Percentiles rank a stretch among this genome's conserved stretches.
Evolutionary conservation across 2,329 filamentous ascomycete genomes (phyloP).

Genomic region (Penicillium verrucosum): DNA sequence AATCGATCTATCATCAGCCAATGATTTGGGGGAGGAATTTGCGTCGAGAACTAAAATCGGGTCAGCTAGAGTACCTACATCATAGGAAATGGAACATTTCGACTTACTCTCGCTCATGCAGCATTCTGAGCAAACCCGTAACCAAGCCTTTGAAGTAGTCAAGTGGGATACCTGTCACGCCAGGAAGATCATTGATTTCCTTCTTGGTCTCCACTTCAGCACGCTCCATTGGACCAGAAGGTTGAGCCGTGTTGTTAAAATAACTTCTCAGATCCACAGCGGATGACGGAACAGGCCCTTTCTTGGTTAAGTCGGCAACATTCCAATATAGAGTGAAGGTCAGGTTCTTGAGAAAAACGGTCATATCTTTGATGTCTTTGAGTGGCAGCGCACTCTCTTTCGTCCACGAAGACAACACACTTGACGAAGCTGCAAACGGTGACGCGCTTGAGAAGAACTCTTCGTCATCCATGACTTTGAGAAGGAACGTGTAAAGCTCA

Average conservation of each 20-base stretch:
- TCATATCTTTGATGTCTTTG: slow-evolving; percentile 68
- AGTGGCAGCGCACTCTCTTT: slow-evolving; percentile 67
- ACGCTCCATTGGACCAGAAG: slow-evolving; percentile 19
- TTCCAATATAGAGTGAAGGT: slow-evolving; percentile 88
- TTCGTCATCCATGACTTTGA: slow-evolving; percentile 92
- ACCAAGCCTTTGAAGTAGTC: slow-evolving; percentile 75
- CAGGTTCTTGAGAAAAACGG: slow-evolving; percentile 83
- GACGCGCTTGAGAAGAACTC: slow-evolving; percentile 73
- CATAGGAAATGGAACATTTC: not conserved
- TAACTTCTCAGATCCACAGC: slow-evolving; percentile 48
- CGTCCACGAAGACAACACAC: slow-evolving; percentile 55
- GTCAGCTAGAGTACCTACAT: not conserved
- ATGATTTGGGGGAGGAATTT: slow-evolving; percentile 75
- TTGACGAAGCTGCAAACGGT: slow-evolving; percentile 42
- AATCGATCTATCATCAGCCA: slow-evolving; percentile 92
- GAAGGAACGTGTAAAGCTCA: slow-evolving; percentile 87
- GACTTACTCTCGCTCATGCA: slow-evolving; percentile 77
- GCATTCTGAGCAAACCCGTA: slow-evolving; percentile 75
- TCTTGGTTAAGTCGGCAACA: slow-evolving; percentile 60
- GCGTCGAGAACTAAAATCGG: slow-evolving; percentile 62
- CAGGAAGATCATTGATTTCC: slow-evolving; percentile 52
- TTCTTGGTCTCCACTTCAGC: slow-evolving; percentile 39
- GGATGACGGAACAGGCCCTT: slow-evolving; percentile 33
- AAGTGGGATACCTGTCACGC: slow-evolving; percentile 69
- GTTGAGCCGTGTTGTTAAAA: slow-evolving; percentile 35